Evolutionary conservation across 805 yeast species (phyloP).

Genomic region (Ogataea trehaloabstinens): DNA sequence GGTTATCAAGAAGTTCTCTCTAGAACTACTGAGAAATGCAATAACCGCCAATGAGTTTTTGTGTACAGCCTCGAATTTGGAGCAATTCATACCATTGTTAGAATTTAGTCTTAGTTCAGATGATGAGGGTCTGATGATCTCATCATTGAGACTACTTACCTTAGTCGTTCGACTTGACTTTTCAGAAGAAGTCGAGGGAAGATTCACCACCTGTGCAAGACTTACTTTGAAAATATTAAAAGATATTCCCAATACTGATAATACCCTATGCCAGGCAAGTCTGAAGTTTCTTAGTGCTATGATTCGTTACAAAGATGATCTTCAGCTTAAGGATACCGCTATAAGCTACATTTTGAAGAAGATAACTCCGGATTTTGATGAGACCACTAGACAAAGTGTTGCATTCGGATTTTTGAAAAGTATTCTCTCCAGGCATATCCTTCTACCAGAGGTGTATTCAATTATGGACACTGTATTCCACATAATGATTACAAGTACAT

Average conservation of each 20-base stretch:
- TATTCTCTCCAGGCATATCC: constrained; percentile 65
- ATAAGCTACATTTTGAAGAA: constrained; percentile 69
- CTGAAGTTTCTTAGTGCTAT: constrained; percentile 71
- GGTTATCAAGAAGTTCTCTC: constrained; percentile 69
- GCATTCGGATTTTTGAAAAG: constrained; percentile 84
- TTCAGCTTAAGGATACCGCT: constrained; percentile 67
- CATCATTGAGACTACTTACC: constrained; percentile 63
- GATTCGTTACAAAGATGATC: constrained; percentile 64
- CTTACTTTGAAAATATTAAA: constrained; percentile 61
- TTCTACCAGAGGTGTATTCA: constrained; percentile 88
- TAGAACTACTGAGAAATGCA: constrained; percentile 73
- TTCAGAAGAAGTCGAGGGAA: constrained; percentile 45
- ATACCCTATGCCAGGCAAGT: constrained; percentile 77
- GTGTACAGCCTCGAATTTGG: constrained; percentile 56
- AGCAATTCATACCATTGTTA: constrained; percentile 73
- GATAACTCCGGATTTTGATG: constrained; percentile 83
- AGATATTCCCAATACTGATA: constrained; percentile 73
- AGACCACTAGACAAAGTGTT: constrained; percentile 82
- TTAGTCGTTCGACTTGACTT: constrained; percentile 62
- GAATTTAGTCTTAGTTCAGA: constrained; percentile 59
- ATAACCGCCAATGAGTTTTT: constrained; percentile 61
- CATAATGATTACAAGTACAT: constrained; percentile 87
- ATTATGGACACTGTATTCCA: constrained; percentile 76
- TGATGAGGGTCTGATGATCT: constrained; percentile 73
- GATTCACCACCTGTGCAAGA: constrained; percentile 61